Conservation (phyloP, 2,329 filamentous ascomycete species). For the Ceratocystis lukuohia region DNA sequence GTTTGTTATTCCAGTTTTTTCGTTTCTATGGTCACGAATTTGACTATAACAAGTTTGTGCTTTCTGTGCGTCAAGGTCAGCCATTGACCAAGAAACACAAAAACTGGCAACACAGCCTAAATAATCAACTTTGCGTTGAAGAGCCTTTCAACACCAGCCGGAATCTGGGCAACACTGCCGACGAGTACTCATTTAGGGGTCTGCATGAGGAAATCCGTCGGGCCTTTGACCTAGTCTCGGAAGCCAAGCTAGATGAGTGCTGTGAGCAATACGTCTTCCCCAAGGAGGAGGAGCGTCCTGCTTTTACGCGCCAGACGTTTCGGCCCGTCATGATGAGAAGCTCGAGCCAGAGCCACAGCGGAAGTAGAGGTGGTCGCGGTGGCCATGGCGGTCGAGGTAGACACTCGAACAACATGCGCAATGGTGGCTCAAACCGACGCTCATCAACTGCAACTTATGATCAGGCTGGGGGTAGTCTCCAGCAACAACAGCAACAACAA, state of each 20-base stretch:
- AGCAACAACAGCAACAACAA: conserved; percentile 18
- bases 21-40: conserved; percentile 88
- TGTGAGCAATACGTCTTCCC: conserved; percentile 84
- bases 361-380: conserved; percentile 30
- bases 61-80: conserved; percentile 74
- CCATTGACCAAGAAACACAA: conserved; percentile 72
- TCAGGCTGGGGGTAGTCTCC: conserved; percentile 17
- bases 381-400: conserved; percentile 34
- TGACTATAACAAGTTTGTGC: conserved; percentile 69
- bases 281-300: conserved; percentile 54
- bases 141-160: conserved; percentile 85
- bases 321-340: conserved; percentile 46
- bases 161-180: conserved; percentile 90
- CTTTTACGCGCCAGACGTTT: conserved; percentile 43
- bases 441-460: conserved; percentile 31
- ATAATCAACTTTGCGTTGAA: conserved; percentile 84
- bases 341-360: conserved; percentile 44
- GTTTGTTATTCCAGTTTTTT: conserved; percentile 91
- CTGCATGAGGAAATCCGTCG: conserved; percentile 79
- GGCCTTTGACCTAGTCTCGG: conserved; percentile 70
- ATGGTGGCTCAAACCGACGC: conserved; percentile 36
- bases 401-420: conserved; percentile 31
- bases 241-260: conserved; percentile 66
- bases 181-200: conserved; percentile 85
- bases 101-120: conserved; percentile 66